A percentile compares a stretch with the other conserved stretches of the same genome.
Evolutionary conservation across 2,329 filamentous ascomycete species (phyloP).

Genomic region (Coniella lustricola): DNA sequence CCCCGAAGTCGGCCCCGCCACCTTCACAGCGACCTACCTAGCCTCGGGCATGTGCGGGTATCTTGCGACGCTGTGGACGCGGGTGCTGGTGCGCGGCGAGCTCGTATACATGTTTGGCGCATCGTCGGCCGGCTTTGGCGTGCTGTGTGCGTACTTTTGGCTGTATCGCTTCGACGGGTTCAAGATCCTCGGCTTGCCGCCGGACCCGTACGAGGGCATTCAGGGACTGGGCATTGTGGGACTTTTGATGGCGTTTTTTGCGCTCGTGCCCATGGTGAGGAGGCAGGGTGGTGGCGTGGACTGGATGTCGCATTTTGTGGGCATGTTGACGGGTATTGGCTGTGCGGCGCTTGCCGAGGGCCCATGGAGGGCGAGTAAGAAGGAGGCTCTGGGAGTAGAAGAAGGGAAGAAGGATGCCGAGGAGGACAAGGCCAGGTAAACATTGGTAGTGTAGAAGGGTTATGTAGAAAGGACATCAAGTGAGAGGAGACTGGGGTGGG

Average conservation of each 20-base stretch:
- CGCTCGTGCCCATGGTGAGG: slow-evolving; percentile 41
- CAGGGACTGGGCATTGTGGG: slow-evolving; percentile 48
- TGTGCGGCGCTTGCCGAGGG: slow-evolving; percentile 31
- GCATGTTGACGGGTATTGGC: slow-evolving; percentile 40
- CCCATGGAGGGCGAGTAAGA: slow-evolving; percentile 21
- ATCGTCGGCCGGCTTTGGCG: slow-evolving; percentile 56
- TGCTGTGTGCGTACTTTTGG: slow-evolving; percentile 57
- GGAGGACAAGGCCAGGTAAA: neutral
- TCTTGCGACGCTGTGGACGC: slow-evolving; percentile 47
- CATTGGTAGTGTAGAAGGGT: no score
- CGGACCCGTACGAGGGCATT: slow-evolving; percentile 44
- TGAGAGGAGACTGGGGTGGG: no score
- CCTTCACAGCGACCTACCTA: slow-evolving; percentile 63
- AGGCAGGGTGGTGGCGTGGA: slow-evolving; percentile 37
- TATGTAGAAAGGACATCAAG: no score
- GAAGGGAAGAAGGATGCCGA: neutral
- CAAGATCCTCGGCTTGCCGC: slow-evolving; percentile 49
- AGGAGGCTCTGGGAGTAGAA: no score
- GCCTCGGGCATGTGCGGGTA: slow-evolving; percentile 51
- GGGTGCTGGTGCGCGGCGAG: slow-evolving; percentile 36
- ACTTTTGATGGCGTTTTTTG: slow-evolving; percentile 39
- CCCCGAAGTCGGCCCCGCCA: slow-evolving; percentile 56
- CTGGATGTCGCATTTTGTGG: slow-evolving; percentile 45
- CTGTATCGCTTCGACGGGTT: slow-evolving; percentile 49
- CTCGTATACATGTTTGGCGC: slow-evolving; percentile 53